Evolutionary conservation across 2,329 filamentous ascomycete genomes (phyloP).

Genomic region (Fusarium sp.): DNA sequence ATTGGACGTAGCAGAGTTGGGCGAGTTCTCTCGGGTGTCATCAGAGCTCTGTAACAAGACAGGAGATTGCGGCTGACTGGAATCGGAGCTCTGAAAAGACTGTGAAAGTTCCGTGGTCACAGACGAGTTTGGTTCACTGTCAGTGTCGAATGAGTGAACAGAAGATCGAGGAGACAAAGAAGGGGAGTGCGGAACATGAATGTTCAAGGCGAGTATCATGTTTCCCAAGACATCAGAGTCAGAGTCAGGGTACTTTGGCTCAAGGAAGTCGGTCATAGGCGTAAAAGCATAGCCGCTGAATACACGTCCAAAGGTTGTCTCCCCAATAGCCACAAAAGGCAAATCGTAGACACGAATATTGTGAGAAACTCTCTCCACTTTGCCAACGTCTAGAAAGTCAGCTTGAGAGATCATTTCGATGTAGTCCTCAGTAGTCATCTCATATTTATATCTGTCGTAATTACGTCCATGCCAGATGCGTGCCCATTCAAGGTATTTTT

Average conservation of each 20-base stretch:
- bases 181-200: not conserved
- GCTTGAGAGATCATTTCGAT: not conserved
- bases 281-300: not conserved
- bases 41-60: not conserved
- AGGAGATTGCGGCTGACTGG: fast-evolving
- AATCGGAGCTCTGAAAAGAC: fast-evolving
- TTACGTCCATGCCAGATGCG: fast-evolving
- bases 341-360: not conserved
- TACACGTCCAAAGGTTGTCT: not conserved
- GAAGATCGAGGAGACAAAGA: not conserved
- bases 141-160: not conserved
- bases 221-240: not conserved
- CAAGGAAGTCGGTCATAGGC: not conserved
- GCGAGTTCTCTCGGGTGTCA: not conserved
- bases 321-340: not conserved
- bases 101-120: not conserved
- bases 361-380: not conserved
- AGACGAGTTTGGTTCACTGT: not conserved
- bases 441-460: fast-evolving
- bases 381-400: not conserved
- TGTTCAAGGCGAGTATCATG: not conserved
- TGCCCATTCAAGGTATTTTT: not conserved
- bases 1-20: not conserved
- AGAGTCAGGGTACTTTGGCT: not conserved
- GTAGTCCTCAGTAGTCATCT: not conserved